These are phyloP conservation scores for Alternaria sp. DNA, from an alignment of 2,329 filamentous ascomycete genomes.

Conservation along the genomic window DNA sequence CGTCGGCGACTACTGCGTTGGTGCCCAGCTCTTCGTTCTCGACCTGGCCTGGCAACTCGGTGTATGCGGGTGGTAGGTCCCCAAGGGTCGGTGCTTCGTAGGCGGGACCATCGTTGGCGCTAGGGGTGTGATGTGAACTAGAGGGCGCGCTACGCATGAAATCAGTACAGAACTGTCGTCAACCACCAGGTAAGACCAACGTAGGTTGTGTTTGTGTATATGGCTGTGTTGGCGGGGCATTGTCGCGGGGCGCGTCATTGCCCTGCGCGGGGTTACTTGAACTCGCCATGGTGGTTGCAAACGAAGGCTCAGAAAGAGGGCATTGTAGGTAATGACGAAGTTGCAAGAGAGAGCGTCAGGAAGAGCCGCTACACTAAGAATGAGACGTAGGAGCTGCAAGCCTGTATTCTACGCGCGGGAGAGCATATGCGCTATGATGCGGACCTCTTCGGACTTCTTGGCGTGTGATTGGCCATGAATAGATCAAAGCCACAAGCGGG, in stretches of 20 bases:
- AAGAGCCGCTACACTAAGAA: background rate
- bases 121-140: constrained; percentile 20
- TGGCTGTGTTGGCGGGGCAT: constrained; percentile 28
- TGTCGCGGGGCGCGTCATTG: constrained; percentile 21
- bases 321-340: constrained; percentile 1
- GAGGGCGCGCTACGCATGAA: constrained; percentile 13
- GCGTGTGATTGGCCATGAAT: constrained; percentile 11
- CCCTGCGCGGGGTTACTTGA: constrained; percentile 22
- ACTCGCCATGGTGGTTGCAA: constrained; percentile 23
- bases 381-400: constrained; percentile 2
- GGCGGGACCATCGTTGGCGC: constrained; percentile 20
- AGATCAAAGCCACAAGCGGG: constrained; percentile 5
- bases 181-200: constrained; percentile 7
- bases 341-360: background rate
- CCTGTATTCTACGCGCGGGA: constrained; percentile 5
- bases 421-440: constrained; percentile 13
- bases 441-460: constrained; percentile 10
- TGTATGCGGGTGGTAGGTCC: constrained; percentile 50
- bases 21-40: constrained; percentile 50
- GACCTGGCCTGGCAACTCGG: constrained; percentile 50
- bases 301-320: background rate
- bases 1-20: constrained; percentile 52
- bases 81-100: constrained; percentile 20
- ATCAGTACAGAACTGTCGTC: constrained; percentile 14
- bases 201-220: constrained; percentile 14